Evolutionary conservation across 768 basidiomycete species (phyloP).

Genomic region (Cystofilobasidium bisporidii): DNA sequence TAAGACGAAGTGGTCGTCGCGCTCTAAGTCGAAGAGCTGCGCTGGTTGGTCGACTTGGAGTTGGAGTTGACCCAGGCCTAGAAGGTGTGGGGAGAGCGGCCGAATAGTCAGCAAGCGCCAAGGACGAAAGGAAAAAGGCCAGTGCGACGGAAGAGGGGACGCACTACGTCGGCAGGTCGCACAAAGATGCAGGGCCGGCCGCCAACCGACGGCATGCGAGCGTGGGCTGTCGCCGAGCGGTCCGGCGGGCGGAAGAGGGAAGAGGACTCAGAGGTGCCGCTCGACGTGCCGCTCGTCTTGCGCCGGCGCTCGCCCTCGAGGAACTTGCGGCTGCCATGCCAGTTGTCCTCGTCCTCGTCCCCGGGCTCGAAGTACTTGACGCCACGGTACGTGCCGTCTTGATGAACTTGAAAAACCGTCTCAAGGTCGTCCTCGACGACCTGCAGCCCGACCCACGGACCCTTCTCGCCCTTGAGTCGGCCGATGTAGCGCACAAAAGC

Average conservation of each 20-base stretch:
- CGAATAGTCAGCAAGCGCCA: no score
- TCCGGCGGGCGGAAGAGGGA: background rate
- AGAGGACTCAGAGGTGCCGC: background rate
- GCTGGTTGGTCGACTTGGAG: no score
- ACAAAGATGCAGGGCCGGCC: background rate
- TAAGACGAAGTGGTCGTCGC: no score
- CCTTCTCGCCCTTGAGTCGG: constrained; percentile 67
- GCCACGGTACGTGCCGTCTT: constrained; percentile 74
- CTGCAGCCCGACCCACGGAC: constrained; percentile 86
- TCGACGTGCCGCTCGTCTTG: background rate
- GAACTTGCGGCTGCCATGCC: background rate
- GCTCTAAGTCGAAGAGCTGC: no score
- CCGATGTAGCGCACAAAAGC: constrained; percentile 83
- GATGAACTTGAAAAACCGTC: constrained; percentile 52
- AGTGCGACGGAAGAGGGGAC: background rate
- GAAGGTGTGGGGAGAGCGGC: no score
- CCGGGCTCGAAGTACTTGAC: constrained; percentile 75
- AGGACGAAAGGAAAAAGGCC: no score
- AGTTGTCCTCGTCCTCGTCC: constrained; percentile 31
- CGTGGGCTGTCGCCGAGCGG: background rate
- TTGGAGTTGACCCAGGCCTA: no score
- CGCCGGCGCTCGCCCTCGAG: background rate
- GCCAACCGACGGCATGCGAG: background rate
- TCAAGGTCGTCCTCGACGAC: constrained; percentile 43
- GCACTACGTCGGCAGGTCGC: background rate